These are phyloP conservation scores for Phascolomyces articulosus DNA, from an alignment of 371 early-diverging fungal genomes.

Conservation along the genomic window DNA sequence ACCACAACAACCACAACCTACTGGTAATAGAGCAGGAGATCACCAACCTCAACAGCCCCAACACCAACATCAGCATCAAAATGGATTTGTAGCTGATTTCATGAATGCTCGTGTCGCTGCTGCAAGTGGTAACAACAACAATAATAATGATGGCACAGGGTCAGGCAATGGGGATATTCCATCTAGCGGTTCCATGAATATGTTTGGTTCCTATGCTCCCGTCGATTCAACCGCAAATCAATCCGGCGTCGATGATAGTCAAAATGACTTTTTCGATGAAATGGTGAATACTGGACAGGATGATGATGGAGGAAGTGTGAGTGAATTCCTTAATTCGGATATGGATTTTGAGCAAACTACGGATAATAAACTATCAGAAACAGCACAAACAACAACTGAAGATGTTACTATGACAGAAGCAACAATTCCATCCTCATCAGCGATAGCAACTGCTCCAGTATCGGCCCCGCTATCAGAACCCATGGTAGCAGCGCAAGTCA, in stretches of 20 bases:
- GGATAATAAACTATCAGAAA: neutral
- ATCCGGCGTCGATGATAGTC: slow-evolving; percentile 14
- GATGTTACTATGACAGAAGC: neutral
- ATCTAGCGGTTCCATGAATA: slow-evolving; percentile 28
- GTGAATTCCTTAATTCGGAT: slow-evolving; percentile 37
- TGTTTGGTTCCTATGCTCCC: neutral
- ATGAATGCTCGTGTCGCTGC: neutral
- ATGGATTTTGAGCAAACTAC: slow-evolving; percentile 29
- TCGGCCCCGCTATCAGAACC: no score
- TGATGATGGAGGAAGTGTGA: slow-evolving; percentile 43
- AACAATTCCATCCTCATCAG: neutral
- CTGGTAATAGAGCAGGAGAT: neutral
- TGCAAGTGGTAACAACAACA: neutral
- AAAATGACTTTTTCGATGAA: slow-evolving; percentile 46
- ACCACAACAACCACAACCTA: neutral
- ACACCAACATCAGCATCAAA: neutral
- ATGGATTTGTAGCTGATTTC: slow-evolving; percentile 3
- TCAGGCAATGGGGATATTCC: slow-evolving; percentile 6
- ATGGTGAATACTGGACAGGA: slow-evolving; percentile 46
- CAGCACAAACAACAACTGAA: neutral
- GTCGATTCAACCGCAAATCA: slow-evolving; percentile 11
- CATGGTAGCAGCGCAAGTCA: neutral
- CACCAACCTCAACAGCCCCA: neutral
- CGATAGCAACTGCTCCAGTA: neutral
- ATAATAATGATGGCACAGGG: neutral